Conservation (phyloP, 768 basidiomycete genomes). For the Gloeostereum incarnatum region DNA sequence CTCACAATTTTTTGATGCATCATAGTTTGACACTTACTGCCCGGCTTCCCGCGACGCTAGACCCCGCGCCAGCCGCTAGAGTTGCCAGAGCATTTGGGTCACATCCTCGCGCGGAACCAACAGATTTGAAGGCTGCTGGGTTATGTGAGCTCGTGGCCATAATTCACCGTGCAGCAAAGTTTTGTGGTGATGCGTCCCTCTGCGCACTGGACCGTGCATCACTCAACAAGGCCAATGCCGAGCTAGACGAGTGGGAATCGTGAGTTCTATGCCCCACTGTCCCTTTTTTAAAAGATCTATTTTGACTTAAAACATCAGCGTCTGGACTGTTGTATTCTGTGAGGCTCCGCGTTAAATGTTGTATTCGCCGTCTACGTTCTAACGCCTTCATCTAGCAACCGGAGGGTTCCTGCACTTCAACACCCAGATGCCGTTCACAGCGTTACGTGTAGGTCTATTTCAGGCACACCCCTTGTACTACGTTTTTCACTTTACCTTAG, state of each 20-base stretch:
- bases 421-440: slow-evolving; percentile 7
- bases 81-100: background rate
- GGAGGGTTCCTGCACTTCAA: background rate
- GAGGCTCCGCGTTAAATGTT: background rate
- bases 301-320: background rate
- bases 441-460: slow-evolving; percentile 4
- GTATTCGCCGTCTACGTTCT: background rate
- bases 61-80: background rate
- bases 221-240: slow-evolving; percentile 3
- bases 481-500: background rate
- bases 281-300: background rate
- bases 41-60: background rate
- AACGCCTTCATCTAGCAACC: background rate
- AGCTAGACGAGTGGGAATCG: background rate
- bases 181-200: slow-evolving; percentile 5
- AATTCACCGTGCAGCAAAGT: slow-evolving; percentile 3
- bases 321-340: background rate
- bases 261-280: background rate
- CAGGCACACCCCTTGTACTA: background rate
- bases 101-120: background rate
- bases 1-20: background rate
- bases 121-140: slow-evolving; percentile 5
- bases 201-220: slow-evolving; percentile 1
- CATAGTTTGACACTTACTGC: background rate
- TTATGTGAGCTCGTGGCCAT: slow-evolving; percentile 5